These are phyloP conservation scores for Nitzschia sp. DNA, from an alignment of 108 stramenopile species.

Conservation along the genomic window DNA sequence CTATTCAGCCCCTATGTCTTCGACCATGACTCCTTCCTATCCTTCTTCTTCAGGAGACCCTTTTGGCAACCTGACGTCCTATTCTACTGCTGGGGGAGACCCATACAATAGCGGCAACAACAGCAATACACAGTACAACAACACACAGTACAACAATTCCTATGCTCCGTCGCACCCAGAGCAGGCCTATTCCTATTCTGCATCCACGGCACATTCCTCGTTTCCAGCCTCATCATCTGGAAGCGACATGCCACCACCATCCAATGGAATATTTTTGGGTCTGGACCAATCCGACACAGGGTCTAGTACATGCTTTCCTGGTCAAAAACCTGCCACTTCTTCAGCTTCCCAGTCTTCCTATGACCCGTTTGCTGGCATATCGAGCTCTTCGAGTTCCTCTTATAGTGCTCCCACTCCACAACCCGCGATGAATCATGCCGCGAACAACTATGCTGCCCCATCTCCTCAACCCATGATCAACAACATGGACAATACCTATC, in stretches of 20 bases:
- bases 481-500: background rate
- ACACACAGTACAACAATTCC: background rate
- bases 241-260: no score
- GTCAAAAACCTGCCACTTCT: no score
- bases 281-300: no score
- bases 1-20: background rate
- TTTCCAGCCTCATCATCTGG: no score
- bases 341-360: background rate
- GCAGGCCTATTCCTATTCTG: no score
- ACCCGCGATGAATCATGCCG: background rate
- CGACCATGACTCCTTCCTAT: background rate
- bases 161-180: background rate
- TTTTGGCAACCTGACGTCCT: no score
- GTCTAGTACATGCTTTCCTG: no score
- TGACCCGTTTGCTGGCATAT: background rate
- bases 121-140: background rate
- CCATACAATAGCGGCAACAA: background rate
- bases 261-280: no score
- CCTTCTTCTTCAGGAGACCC: background rate
- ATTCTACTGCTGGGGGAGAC: no score
- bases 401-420: background rate
- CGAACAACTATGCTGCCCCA: background rate
- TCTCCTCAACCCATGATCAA: no score
- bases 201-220: no score
- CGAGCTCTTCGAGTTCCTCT: background rate